Conservation (phyloP, 106 monocot genomes). For the Apostasia shenzhenica region DNA sequence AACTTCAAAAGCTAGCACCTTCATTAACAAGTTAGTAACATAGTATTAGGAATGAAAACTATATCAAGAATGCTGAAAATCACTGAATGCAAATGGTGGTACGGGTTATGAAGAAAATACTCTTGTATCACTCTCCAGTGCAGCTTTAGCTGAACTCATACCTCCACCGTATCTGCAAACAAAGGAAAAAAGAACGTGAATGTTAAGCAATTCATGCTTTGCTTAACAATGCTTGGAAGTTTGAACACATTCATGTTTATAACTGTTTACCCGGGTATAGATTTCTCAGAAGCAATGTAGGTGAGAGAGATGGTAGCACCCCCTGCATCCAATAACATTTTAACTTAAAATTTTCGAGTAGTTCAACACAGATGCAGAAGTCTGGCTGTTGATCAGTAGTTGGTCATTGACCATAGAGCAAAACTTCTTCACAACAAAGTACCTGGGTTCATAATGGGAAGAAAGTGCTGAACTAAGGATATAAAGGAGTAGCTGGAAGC, state of each 20-base stretch:
- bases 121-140: conserved; percentile 88
- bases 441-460: conserved; percentile 99
- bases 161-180: conserved; percentile 82
- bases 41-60: background rate
- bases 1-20: conserved; percentile 94
- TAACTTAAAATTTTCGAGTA: background rate
- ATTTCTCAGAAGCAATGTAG: conserved; percentile 83
- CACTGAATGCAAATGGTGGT: background rate
- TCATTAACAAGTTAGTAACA: conserved; percentile 3
- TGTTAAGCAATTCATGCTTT: background rate
- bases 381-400: background rate
- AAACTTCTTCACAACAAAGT: background rate
- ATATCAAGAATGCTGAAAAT: background rate
- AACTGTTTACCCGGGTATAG: conserved; percentile 63
- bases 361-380: background rate
- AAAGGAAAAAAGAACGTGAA: background rate
- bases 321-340: conserved; percentile 17
- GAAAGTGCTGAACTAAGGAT: conserved; percentile 80
- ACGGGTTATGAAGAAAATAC: conserved; percentile 16
- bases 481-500: conserved; percentile 95
- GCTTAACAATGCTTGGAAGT: background rate
- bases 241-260: background rate
- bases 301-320: conserved; percentile 71
- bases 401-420: background rate
- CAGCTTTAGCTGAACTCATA: conserved; percentile 97